Evolutionary conservation across 306 rosid species (phyloP).

Genomic region (Inga leiocalycina): DNA sequence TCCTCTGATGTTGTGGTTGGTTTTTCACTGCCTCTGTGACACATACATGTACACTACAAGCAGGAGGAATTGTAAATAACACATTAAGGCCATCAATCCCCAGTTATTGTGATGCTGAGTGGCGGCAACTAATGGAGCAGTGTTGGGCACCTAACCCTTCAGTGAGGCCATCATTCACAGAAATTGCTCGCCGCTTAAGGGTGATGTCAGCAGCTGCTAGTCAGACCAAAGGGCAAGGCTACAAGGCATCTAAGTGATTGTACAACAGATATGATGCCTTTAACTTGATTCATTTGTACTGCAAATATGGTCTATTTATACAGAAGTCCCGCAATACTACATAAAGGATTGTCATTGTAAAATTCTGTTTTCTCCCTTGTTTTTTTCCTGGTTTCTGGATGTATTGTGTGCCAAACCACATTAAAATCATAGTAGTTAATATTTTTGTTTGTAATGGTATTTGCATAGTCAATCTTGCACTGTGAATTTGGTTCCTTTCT

Average conservation of each 20-base stretch:
- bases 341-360: constrained; percentile 31
- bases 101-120: constrained; percentile 74
- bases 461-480: constrained; percentile 27
- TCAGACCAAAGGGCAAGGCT: constrained; percentile 79
- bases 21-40: constrained; percentile 12
- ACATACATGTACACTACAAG: neutral
- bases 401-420: constrained; percentile 37
- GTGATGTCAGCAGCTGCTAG: constrained; percentile 70
- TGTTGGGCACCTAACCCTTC: constrained; percentile 98
- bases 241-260: constrained; percentile 67
- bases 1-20: constrained; percentile 1
- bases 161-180: constrained; percentile 89
- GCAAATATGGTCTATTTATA: constrained; percentile 19
- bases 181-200: constrained; percentile 77
- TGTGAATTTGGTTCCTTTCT: neutral
- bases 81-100: constrained; percentile 91
- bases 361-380: constrained; percentile 20
- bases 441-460: constrained; percentile 25
- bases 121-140: constrained; percentile 91
- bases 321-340: constrained; percentile 26
- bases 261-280: constrained; percentile 35
- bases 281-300: constrained; percentile 47
- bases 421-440: constrained; percentile 13
- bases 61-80: constrained; percentile 97
- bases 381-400: constrained; percentile 2